Conservation (phyloP, 129 eudicot genomes). For the Mikania micrantha region DNA sequence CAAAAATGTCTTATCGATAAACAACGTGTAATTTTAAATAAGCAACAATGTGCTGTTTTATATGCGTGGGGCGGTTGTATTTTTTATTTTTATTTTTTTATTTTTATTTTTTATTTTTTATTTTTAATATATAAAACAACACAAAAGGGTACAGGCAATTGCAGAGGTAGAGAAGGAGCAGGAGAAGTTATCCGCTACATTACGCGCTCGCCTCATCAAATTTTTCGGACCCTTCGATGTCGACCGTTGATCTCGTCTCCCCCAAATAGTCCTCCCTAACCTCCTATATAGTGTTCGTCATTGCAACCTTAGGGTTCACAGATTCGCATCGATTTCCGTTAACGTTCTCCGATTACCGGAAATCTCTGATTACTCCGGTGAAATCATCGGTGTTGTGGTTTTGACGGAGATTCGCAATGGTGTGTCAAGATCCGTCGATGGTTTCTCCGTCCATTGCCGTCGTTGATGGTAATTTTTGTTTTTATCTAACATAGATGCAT, state of each 20-base stretch:
- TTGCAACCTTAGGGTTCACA: slow-evolving; percentile 27
- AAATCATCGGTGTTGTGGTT: neutral
- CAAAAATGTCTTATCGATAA: no score
- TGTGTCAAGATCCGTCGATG: slow-evolving; percentile 13
- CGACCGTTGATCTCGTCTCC: slow-evolving; percentile 33
- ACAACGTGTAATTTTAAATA: neutral
- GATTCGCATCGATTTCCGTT: neutral
- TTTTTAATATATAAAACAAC: no score
- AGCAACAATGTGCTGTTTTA: slow-evolving; percentile 13
- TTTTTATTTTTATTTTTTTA: no score
- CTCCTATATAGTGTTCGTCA: slow-evolving; percentile 9
- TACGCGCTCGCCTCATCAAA: slow-evolving; percentile 22
- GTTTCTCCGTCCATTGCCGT: slow-evolving; percentile 31
- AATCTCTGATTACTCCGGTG: neutral
- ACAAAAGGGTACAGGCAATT: slow-evolving; percentile 1
- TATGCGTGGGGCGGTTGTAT: slow-evolving; percentile 7
- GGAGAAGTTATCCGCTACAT: slow-evolving; percentile 27
- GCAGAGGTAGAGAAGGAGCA: no score
- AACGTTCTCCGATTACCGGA: neutral
- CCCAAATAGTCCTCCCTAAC: neutral
- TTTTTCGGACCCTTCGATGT: slow-evolving; percentile 11
- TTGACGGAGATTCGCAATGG: neutral
- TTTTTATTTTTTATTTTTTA: no score
- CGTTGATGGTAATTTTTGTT: slow-evolving; percentile 23
- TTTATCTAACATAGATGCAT: neutral